A percentile compares a stretch with the other conserved stretches of the same genome.
Evolutionary conservation across 768 basidiomycete genomes (phyloP).

Genomic region (Naematelia encephala): DNA sequence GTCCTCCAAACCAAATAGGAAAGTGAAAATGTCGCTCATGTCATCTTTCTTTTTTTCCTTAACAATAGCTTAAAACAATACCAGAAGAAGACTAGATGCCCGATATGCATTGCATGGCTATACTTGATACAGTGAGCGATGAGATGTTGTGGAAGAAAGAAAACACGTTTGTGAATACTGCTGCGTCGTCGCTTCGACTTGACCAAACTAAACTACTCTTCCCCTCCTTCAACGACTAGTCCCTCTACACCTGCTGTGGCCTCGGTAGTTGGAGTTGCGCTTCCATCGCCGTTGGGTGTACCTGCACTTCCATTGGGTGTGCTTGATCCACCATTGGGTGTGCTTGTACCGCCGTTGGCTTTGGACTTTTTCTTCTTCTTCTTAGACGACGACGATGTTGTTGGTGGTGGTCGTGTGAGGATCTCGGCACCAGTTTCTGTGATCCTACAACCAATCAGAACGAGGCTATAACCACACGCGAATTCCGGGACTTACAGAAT

Average conservation of each 20-base stretch:
- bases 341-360: constrained; percentile 7
- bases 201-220: too few relatives aligned
- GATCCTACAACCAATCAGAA: constrained; percentile 57
- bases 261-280: constrained; percentile 21
- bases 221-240: constrained; percentile 5
- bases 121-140: too few relatives aligned
- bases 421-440: constrained; percentile 88
- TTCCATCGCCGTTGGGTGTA: constrained; percentile 11
- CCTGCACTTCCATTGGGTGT: constrained; percentile 2
- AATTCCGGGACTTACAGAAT: constrained; percentile 64
- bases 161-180: too few relatives aligned
- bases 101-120: too few relatives aligned
- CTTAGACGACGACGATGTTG: constrained; percentile 16
- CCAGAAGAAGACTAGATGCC: constrained; percentile 28
- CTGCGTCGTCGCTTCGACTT: too few relatives aligned
- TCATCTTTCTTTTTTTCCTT: background rate
- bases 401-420: constrained; percentile 57
- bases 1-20: constrained; percentile 27
- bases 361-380: constrained; percentile 23
- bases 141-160: background rate
- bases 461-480: constrained; percentile 4
- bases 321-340: constrained; percentile 3
- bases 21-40: background rate
- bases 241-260: constrained; percentile 22
- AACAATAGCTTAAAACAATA: constrained; percentile 36